Percentiles rank a stretch among this genome's conserved stretches.
phyloP scores from a whole-genome alignment of 352 stramenopile species.

The Pythium insidiosum region DNA sequence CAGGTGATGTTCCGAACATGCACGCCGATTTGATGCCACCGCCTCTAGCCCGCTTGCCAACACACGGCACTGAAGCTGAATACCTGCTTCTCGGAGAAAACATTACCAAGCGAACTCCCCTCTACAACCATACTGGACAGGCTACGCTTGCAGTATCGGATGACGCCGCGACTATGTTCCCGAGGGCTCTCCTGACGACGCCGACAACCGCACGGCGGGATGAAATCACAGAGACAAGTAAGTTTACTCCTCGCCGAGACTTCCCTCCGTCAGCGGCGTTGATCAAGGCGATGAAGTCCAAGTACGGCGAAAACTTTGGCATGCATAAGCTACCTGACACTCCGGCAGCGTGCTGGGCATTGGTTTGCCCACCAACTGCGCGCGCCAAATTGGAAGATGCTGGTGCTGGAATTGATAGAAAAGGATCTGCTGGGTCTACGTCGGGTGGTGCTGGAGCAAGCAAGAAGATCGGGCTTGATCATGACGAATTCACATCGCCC shows the following conservation, averaged over 20 bases:
- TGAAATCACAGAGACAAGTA: conserved; percentile 73
- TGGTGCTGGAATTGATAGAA: conserved; percentile 1
- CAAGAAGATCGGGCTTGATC: neutral
- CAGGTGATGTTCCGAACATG: neutral
- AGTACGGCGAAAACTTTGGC: conserved; percentile 73
- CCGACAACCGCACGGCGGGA: conserved; percentile 50
- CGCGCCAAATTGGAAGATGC: conserved; percentile 55
- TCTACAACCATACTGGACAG: conserved; percentile 18
- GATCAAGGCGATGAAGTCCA: conserved; percentile 80
- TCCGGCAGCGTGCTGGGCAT: conserved; percentile 62
- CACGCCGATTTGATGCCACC: conserved; percentile 13
- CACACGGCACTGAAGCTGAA: conserved; percentile 32
- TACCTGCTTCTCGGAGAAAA: conserved; percentile 53
- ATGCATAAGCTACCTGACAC: conserved; percentile 69
- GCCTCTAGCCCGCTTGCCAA: conserved; percentile 23
- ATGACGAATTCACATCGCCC: neutral
- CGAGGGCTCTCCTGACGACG: conserved; percentile 41
- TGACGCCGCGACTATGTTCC: conserved; percentile 69
- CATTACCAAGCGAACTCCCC: conserved; percentile 47
- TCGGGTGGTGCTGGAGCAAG: neutral
- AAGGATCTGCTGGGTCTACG: conserved; percentile 6
- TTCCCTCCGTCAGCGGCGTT: conserved; percentile 77
- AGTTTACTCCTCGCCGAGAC: conserved; percentile 70
- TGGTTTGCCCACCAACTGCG: conserved; percentile 55
- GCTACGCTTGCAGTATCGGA: conserved; percentile 49